These are phyloP conservation scores for Phaeotremella fagi DNA, from an alignment of 768 basidiomycete genomes.

Conservation along the genomic window DNA sequence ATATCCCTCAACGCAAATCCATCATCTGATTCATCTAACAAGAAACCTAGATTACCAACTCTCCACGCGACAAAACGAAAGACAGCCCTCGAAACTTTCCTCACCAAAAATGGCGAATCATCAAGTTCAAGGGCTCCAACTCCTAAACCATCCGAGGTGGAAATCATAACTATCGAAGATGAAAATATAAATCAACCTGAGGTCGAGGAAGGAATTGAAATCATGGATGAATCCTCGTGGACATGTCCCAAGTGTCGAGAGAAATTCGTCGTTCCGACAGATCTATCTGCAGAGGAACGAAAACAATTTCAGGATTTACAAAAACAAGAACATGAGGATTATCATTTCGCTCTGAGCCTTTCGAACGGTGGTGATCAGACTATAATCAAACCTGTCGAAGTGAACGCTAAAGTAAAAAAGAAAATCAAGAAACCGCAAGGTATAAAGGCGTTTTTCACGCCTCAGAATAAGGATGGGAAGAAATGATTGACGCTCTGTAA, in stretches of 20 bases:
- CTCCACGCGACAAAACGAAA: slow-evolving; percentile 33
- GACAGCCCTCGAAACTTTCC: slow-evolving; percentile 26
- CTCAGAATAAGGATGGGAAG: too few species aligned
- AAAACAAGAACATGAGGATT: slow-evolving; percentile 75
- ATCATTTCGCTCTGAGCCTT: slow-evolving; percentile 78
- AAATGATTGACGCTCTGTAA: too few species aligned
- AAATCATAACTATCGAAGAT: slow-evolving; percentile 5
- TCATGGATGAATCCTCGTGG: slow-evolving; percentile 28
- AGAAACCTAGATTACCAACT: slow-evolving; percentile 35
- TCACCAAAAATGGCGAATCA: slow-evolving; percentile 20
- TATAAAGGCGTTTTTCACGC: slow-evolving; percentile 46
- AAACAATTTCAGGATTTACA: slow-evolving; percentile 21
- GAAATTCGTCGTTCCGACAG: slow-evolving; percentile 46
- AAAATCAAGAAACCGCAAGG: slow-evolving; percentile 31
- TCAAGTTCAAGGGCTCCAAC: slow-evolving; percentile 7
- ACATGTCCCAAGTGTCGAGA: slow-evolving; percentile 44
- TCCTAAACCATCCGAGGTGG: background rate
- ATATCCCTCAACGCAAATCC: slow-evolving; percentile 30
- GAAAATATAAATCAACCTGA: slow-evolving; percentile 6
- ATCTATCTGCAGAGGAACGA: slow-evolving; percentile 5
- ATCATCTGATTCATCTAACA: slow-evolving; percentile 27
- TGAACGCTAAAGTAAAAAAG: slow-evolving; percentile 11
- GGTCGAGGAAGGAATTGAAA: slow-evolving; percentile 12
- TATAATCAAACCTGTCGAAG: slow-evolving; percentile 52
- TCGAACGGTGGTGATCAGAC: slow-evolving; percentile 50